Evolutionary conservation across 2,329 filamentous ascomycete genomes (phyloP).

Genomic region (Falciphora oryzae): DNA sequence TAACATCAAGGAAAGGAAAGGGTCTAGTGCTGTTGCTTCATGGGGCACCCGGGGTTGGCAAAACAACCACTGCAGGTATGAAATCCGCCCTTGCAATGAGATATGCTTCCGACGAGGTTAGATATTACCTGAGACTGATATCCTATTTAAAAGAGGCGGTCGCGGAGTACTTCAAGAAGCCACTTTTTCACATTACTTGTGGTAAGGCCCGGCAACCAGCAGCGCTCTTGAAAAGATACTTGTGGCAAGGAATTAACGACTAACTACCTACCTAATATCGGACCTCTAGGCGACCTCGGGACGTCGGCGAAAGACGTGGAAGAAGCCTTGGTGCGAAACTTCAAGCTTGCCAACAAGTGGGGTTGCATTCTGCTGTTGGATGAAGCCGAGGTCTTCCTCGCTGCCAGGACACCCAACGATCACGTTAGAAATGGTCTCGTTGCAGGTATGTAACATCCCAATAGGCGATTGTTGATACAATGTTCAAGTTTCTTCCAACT

Average conservation of each 20-base stretch:
- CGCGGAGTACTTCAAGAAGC: conserved; percentile 17
- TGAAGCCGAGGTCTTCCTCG: too few species aligned
- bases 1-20: not conserved
- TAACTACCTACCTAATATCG: not conserved
- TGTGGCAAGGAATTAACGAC: not conserved
- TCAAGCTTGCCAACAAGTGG: too few species aligned
- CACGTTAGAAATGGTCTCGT: conserved; percentile 26
- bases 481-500: too few species aligned
- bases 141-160: conserved; percentile 18
- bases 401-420: conserved; percentile 18
- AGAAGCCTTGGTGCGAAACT: conserved; percentile 19
- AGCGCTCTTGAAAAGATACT: too few species aligned
- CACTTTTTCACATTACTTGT: conserved; percentile 10
- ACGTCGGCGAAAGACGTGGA: conserved; percentile 26
- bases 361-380: too few species aligned
- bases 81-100: not conserved
- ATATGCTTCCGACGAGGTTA: too few species aligned
- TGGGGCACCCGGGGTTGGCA: conserved; percentile 27
- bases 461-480: not conserved
- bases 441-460: conserved; percentile 13
- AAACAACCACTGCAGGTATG: conserved; percentile 26
- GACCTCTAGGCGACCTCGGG: conserved; percentile 22
- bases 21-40: conserved; percentile 27
- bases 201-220: conserved; percentile 1
- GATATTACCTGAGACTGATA: too few species aligned